Base-by-base conservation (phyloP, 2,329 filamentous ascomycete genomes). In the Aspergillus phoenicis region DNA sequence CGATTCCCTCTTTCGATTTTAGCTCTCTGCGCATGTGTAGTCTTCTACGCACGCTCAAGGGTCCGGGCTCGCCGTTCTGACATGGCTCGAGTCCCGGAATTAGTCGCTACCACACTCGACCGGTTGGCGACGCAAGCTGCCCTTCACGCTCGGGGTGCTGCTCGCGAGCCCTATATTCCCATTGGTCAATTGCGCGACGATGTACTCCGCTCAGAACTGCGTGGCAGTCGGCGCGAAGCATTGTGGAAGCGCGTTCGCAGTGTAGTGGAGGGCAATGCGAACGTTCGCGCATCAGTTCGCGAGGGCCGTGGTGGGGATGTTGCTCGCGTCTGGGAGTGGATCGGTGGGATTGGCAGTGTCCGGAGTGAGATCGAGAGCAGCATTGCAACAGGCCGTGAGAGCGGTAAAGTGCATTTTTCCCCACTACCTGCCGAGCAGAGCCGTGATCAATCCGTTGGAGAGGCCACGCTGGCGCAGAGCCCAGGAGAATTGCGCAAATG, bases 231-330 rank as follows among this genome's bases (percentile, higher is more conserved):
- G 68, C 85, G 95, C 39, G 90, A 95, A 72, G 85, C 87, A 59
- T 82, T 99, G 54, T 99, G 96, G 95, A 84, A 87, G 65, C 87
- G 87, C 53, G 95, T 99, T 20, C 85, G 87, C 67, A 86, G 83
- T 55, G 89, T 98, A 56, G 93, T 99, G 0, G 95, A 99, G 77
- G 88, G 89, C 76, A 99, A 99, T 75, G 90, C 91, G 62, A 99
- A 99, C 71, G 90, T 99, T 15, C 85, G 95, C 45, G 91, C 78
- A 77, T 93, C 84, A 79, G 93, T 81, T 80, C 90, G 84, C 77
- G 86, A 87, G 71, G 77, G 77, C 67, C 81, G 82, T 77, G 80
- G 77, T 30, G 79, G 84, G 66, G 74, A 84, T 76, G 84, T 88
- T 54, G 83, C 85, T 52, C 81, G 86, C 52, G 84, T 86, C 58